Conservation (phyloP, 176 grass and related monocot species). For the Urochloa ruziziensis region DNA sequence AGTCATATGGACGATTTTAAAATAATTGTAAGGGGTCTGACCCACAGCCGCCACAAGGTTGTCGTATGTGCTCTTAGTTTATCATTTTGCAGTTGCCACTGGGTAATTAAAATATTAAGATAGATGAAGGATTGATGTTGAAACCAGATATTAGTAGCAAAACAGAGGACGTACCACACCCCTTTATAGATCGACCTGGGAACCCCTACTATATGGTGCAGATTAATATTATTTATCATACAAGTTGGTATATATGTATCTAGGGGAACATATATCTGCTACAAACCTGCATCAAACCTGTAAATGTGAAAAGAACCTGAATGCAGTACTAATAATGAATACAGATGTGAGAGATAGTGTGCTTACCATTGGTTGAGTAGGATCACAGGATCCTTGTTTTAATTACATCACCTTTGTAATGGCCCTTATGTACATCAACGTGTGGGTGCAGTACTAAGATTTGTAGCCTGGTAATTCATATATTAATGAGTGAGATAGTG, state of each 20-base stretch:
- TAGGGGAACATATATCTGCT: not conserved
- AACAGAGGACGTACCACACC: not conserved
- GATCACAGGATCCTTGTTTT: not conserved
- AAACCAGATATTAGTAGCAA: not conserved
- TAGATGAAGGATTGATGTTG: not conserved
- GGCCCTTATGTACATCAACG: not conserved
- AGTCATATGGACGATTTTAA: not conserved
- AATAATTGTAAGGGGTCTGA: not conserved
- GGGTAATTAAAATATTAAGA: not conserved
- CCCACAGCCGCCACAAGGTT: not conserved
- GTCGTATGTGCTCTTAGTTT: not conserved
- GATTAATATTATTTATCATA: not conserved
- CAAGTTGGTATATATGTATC: not conserved
- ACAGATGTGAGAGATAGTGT: not conserved
- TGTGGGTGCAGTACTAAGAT: not conserved
- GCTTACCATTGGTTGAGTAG: not conserved
- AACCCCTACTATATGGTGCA: not conserved
- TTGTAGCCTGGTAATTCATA: not conserved
- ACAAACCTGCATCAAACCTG: not conserved
- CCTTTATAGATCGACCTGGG: not conserved
- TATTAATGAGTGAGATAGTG: too few species aligned
- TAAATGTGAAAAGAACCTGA: not conserved
- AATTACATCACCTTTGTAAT: not conserved
- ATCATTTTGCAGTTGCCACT: not conserved
- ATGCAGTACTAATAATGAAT: not conserved